A percentile compares a stretch with the other conserved stretches of the same genome.
These are phyloP conservation scores for Pestalotiopsis fici DNA, from an alignment of 2,329 filamentous ascomycete species.

Conservation along the genomic window DNA sequence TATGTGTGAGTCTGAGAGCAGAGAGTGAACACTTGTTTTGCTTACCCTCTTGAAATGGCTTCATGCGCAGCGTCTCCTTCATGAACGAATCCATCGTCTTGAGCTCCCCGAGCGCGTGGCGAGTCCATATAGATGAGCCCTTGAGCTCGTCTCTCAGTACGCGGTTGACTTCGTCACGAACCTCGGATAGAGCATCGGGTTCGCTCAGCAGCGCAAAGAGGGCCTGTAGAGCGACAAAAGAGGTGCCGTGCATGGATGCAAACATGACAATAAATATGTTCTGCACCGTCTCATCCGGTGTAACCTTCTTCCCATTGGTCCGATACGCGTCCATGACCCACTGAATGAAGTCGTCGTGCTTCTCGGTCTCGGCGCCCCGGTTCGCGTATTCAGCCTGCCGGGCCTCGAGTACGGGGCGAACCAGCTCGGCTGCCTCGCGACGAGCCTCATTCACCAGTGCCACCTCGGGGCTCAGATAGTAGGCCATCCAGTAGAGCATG, in stretches of 20 bases:
- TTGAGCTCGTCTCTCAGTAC: background rate
- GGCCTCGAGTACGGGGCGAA: conserved; percentile 19
- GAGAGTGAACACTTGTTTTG: background rate
- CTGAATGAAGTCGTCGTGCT: background rate
- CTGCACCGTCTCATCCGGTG: conserved; percentile 11
- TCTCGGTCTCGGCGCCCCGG: background rate
- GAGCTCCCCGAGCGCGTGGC: conserved; percentile 8
- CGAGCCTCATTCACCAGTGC: conserved; percentile 7
- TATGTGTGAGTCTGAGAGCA: too few relatives aligned
- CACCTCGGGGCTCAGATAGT: conserved; percentile 18
- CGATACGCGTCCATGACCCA: background rate
- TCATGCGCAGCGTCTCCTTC: conserved; percentile 17
- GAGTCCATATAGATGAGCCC: conserved; percentile 13
- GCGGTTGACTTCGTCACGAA: background rate
- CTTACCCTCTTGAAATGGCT: conserved; percentile 13
- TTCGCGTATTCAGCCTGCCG: background rate
- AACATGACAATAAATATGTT: conserved; percentile 14
- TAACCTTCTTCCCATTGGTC: background rate
- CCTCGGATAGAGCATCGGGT: background rate
- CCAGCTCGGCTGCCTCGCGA: conserved; percentile 16
- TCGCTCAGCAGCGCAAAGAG: background rate
- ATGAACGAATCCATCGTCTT: conserved; percentile 19
- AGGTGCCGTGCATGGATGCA: conserved; percentile 14
- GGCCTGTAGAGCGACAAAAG: conserved; percentile 10
- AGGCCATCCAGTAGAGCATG: conserved; percentile 18